These are phyloP conservation scores for Chaetoscypha palmicola DNA, from an alignment of 2,329 filamentous ascomycete genomes.

Conservation along the genomic window DNA sequence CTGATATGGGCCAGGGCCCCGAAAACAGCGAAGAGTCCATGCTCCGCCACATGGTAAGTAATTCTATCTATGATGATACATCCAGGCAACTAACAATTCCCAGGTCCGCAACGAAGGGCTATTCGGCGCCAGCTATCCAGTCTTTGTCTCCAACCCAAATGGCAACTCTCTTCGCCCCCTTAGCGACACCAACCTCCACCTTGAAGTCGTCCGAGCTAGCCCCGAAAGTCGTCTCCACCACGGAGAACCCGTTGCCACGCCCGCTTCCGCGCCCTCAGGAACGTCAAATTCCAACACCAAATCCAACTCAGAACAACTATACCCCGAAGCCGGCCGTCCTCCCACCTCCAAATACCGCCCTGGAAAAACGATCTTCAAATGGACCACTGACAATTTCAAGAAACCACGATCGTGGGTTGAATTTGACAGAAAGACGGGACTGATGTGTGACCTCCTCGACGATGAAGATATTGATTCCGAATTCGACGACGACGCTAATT, in stretches of 20 bases:
- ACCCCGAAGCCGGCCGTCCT: conserved; percentile 16
- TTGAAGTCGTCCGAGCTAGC: not conserved
- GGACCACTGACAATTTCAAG: conserved; percentile 6
- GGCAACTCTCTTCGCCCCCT: conserved; percentile 10
- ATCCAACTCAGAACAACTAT: not conserved
- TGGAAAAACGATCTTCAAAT: conserved; percentile 19
- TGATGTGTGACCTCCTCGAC: conserved; percentile 4
- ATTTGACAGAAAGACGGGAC: conserved; percentile 13
- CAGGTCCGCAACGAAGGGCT: conserved; percentile 18
- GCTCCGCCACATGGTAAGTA: conserved; percentile 12
- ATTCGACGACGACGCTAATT: too few relatives aligned
- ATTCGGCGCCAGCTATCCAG: conserved; percentile 8
- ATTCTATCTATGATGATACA: too few relatives aligned
- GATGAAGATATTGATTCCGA: not conserved
- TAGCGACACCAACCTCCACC: conserved; percentile 1
- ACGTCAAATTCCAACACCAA: not conserved
- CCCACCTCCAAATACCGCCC: conserved; percentile 11
- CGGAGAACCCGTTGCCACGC: not conserved
- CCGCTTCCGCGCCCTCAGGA: not conserved
- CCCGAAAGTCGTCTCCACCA: not conserved
- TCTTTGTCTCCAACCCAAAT: conserved; percentile 11
- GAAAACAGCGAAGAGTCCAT: conserved; percentile 8
- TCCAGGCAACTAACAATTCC: too few relatives aligned
- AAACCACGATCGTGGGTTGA: conserved; percentile 17
- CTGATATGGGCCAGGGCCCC: not conserved